Evolutionary conservation across 2,329 filamentous ascomycete species (phyloP).

Genomic region (Atkinsonella hypoxylon): DNA sequence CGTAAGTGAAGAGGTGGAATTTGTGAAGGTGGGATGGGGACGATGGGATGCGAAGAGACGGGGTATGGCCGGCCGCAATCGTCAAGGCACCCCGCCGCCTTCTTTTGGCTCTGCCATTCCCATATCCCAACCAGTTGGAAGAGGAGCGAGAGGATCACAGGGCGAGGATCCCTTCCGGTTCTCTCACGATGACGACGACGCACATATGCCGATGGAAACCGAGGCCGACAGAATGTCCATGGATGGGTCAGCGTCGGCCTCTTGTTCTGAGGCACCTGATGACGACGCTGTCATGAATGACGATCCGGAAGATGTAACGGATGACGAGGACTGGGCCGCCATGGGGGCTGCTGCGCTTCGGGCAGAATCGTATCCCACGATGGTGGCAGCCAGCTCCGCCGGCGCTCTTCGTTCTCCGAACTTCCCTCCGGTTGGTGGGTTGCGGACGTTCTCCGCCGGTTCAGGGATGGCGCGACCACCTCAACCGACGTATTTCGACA

Average conservation of each 20-base stretch:
- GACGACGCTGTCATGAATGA: conserved; percentile 57
- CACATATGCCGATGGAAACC: conserved; percentile 62
- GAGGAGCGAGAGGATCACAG: conserved; percentile 44
- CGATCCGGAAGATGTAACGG: conserved; percentile 75
- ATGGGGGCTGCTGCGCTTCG: conserved; percentile 79
- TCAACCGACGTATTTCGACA: conserved; percentile 38
- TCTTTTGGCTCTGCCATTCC: conserved; percentile 42
- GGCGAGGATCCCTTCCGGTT: conserved; percentile 63
- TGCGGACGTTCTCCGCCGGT: conserved; percentile 37
- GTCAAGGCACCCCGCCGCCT: conserved; percentile 27
- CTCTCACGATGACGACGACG: conserved; percentile 56
- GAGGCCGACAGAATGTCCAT: conserved; percentile 94
- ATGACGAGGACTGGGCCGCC: conserved; percentile 91
- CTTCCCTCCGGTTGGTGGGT: conserved; percentile 34
- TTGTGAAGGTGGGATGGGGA: conserved; percentile 96
- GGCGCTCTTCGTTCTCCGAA: conserved; percentile 27
- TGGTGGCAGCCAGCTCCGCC: conserved; percentile 42
- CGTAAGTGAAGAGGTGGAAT: conserved; percentile 60
- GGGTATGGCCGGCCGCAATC: conserved; percentile 44
- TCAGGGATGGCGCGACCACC: conserved; percentile 43
- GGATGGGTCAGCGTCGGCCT: conserved; percentile 56
- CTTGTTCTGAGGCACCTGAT: conserved; percentile 63
- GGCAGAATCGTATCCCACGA: conserved; percentile 48
- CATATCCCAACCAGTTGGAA: conserved; percentile 35
- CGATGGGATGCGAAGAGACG: conserved; percentile 79